These are phyloP conservation scores for Salicornia ramosissima DNA, from an alignment of 148 eudicot species.

Conservation along the genomic window DNA sequence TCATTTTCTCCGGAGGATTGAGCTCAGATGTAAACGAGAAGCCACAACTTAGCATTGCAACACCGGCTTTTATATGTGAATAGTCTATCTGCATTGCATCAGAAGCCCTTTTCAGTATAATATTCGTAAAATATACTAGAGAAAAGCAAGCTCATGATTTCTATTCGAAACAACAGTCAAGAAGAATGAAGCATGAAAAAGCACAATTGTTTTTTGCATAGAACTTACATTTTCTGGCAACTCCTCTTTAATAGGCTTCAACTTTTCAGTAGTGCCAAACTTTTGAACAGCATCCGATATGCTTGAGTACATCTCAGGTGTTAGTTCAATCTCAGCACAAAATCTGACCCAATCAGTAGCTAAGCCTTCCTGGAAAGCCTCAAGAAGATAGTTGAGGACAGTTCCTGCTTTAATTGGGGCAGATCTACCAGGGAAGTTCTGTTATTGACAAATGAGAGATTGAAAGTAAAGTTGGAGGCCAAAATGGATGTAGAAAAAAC, in stretches of 20 bases:
- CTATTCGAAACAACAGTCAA: background rate
- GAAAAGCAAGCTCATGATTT: background rate
- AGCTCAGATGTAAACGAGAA: slow-evolving; percentile 28
- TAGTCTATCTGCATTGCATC: slow-evolving; percentile 53
- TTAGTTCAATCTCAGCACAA: slow-evolving; percentile 52
- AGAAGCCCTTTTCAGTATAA: background rate
- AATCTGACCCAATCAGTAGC: slow-evolving; percentile 62
- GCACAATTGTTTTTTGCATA: background rate
- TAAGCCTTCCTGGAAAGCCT: slow-evolving; percentile 71
- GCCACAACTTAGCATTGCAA: slow-evolving; percentile 54
- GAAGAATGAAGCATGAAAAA: background rate
- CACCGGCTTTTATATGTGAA: slow-evolving; percentile 46
- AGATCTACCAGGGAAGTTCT: slow-evolving; percentile 76
- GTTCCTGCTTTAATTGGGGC: slow-evolving; percentile 77
- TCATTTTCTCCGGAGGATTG: slow-evolving; percentile 9
- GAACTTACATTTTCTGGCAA: slow-evolving; percentile 71
- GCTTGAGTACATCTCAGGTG: slow-evolving; percentile 31
- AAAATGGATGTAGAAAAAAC: background rate
- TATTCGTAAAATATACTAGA: background rate
- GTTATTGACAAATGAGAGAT: slow-evolving; percentile 4
- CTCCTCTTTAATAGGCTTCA: slow-evolving; percentile 75
- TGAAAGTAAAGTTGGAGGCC: background rate
- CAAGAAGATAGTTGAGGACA: slow-evolving; percentile 53
- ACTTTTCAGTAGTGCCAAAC: slow-evolving; percentile 65
- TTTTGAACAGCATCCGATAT: slow-evolving; percentile 46